phyloP scores from a whole-genome alignment of 1,284 basidiomycete species.

The Marasmius sp. region DNA sequence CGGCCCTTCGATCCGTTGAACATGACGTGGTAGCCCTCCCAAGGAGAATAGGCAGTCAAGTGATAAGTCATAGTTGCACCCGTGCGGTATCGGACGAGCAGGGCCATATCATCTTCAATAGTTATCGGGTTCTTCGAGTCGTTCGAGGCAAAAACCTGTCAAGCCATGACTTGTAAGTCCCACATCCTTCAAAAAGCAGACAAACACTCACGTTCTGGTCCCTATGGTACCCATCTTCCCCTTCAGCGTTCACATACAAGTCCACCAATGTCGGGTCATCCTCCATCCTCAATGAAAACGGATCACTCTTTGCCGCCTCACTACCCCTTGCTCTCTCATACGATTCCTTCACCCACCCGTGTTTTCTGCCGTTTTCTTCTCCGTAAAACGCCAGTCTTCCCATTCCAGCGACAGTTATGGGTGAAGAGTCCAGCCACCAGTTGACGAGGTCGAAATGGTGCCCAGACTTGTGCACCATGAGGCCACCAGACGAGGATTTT shows the following conservation, averaged over 20 bases:
- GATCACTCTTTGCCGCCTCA: conserved; percentile 43
- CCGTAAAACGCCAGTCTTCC: conserved; percentile 53
- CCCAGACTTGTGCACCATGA: conserved; percentile 55
- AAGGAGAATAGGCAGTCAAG: conserved; percentile 42
- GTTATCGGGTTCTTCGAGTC: conserved; percentile 34
- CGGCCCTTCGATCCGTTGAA: conserved; percentile 55
- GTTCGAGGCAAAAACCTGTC: conserved; percentile 44
- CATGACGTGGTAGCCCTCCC: conserved; percentile 55
- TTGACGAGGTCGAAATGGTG: conserved; percentile 56
- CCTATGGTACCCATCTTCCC: conserved; percentile 44
- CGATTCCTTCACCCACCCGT: conserved; percentile 45
- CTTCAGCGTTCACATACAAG: conserved; percentile 44
- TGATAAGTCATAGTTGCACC: conserved; percentile 57
- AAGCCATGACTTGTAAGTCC: not conserved
- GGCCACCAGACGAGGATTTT: conserved; percentile 49
- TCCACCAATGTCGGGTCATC: conserved; percentile 43
- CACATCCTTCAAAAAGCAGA: not conserved
- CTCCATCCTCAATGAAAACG: conserved; percentile 52
- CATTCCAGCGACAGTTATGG: conserved; percentile 50
- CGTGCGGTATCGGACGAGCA: conserved; percentile 48
- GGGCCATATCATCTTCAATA: conserved; percentile 57
- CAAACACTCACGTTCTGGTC: conserved; percentile 36
- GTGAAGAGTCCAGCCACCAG: conserved; percentile 55
- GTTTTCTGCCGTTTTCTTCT: conserved; percentile 42
- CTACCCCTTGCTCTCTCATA: conserved; percentile 47